These are phyloP conservation scores for Microascus cirrosus DNA, from an alignment of 2,329 filamentous ascomycete species.

Conservation along the genomic window DNA sequence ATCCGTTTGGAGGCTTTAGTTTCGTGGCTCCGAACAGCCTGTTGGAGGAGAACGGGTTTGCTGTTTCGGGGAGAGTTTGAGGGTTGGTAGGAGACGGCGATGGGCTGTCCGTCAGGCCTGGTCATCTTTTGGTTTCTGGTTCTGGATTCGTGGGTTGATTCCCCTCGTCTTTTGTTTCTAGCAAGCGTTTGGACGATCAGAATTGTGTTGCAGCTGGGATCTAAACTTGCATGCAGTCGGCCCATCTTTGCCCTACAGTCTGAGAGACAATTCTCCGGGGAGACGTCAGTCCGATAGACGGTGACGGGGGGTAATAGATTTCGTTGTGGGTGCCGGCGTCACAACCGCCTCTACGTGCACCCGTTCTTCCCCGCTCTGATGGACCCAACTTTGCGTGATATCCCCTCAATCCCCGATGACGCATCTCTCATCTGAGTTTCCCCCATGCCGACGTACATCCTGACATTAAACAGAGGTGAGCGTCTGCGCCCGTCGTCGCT, in stretches of 20 bases:
- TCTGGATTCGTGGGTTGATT: neutral
- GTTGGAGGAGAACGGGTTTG: conserved; percentile 36
- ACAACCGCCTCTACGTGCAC: neutral
- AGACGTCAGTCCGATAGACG: neutral
- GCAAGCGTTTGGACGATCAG: neutral
- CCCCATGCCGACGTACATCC: no score
- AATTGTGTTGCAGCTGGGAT: neutral
- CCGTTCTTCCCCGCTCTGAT: neutral
- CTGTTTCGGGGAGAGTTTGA: conserved; percentile 5
- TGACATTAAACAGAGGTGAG: no score
- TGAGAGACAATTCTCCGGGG: neutral
- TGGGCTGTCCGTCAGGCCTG: neutral
- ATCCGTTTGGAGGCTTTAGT: conserved; percentile 53
- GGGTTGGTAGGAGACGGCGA: neutral
- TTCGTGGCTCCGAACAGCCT: conserved; percentile 49
- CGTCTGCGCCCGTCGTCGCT: neutral
- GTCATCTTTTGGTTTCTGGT: neutral
- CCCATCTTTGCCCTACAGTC: neutral
- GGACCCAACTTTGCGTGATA: neutral
- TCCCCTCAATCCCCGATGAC: no score
- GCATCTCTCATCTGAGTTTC: no score
- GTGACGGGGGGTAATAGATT: neutral
- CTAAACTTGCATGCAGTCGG: neutral
- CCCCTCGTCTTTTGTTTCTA: neutral
- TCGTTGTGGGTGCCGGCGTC: neutral